Evolutionary conservation across 352 stramenopile genomes (phyloP).

Genomic region (Globisporangium emineosum): DNA sequence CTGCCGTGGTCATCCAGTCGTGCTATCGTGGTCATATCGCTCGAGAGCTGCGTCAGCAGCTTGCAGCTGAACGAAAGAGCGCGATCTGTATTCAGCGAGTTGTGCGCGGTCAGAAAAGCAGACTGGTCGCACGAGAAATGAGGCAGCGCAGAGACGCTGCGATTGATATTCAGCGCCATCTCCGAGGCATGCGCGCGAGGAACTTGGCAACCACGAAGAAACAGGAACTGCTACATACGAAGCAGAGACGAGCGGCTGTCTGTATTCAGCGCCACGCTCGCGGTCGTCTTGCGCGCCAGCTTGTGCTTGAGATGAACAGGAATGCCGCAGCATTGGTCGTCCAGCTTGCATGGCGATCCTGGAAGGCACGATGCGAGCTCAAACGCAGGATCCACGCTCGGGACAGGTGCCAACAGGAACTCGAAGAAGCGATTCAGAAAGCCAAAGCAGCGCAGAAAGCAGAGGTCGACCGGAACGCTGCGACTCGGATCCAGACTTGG

Average conservation of each 20-base stretch:
- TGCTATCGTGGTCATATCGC: conserved; percentile 28
- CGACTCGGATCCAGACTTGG: conserved; percentile 30
- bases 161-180: conserved; percentile 34
- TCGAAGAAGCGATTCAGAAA: conserved; percentile 13
- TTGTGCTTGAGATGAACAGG: conserved; percentile 16
- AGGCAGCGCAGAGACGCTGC: conserved; percentile 22
- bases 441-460: conserved; percentile 18
- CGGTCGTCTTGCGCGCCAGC: conserved; percentile 25
- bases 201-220: conserved; percentile 12
- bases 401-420: conserved; percentile 9
- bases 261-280: conserved; percentile 40
- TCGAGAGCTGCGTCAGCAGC: conserved; percentile 10
- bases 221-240: conserved; percentile 17
- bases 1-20: conserved; percentile 32
- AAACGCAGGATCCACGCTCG: conserved; percentile 12
- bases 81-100: conserved; percentile 41
- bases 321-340: conserved; percentile 22
- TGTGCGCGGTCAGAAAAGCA: conserved; percentile 23
- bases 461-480: conserved; percentile 22
- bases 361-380: conserved; percentile 20
- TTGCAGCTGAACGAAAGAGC: conserved; percentile 19
- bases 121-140: conserved; percentile 11
- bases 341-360: conserved; percentile 35
- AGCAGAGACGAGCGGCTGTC: conserved; percentile 23
- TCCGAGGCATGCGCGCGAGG: conserved; percentile 26